These are phyloP conservation scores for Rhypophila decipiens DNA, from an alignment of 495 filamentous ascomycete genomes.

Conservation along the genomic window DNA sequence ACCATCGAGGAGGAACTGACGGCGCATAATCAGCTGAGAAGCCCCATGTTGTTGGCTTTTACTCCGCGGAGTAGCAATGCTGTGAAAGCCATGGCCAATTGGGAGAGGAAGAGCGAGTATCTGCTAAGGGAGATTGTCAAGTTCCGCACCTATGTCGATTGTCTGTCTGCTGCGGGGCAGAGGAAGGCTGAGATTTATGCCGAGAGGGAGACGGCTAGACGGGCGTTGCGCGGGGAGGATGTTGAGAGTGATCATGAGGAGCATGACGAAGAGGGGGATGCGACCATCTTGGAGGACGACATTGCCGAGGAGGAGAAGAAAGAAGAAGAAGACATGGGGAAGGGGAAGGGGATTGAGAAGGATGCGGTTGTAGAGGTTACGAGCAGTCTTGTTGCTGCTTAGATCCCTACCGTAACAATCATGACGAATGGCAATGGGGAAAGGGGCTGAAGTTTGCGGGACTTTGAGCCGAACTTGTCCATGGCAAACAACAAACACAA, in stretches of 20 bases:
- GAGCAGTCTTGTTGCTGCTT: too few relatives aligned
- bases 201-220: slow-evolving; percentile 37
- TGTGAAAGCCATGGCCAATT: slow-evolving; percentile 80
- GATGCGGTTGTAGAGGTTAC: background rate
- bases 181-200: slow-evolving; percentile 40
- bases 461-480: too few relatives aligned
- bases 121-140: slow-evolving; percentile 93
- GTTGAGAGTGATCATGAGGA: slow-evolving; percentile 3
- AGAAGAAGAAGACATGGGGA: background rate
- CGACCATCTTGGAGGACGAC: too few relatives aligned
- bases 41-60: slow-evolving; percentile 82
- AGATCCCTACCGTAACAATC: too few relatives aligned
- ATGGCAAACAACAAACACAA: background rate
- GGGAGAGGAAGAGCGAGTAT: slow-evolving; percentile 92
- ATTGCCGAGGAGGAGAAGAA: background rate
- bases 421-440: too few relatives aligned
- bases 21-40: slow-evolving; percentile 78
- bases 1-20: slow-evolving; percentile 80
- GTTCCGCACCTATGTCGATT: slow-evolving; percentile 90
- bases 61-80: slow-evolving; percentile 79
- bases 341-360: background rate
- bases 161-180: slow-evolving; percentile 44
- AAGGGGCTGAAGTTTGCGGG: too few relatives aligned
- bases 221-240: slow-evolving; percentile 28
- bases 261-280: background rate